Conservation (phyloP, 2,329 filamentous ascomycete genomes). For the Colletotrichum nymphaeae region DNA sequence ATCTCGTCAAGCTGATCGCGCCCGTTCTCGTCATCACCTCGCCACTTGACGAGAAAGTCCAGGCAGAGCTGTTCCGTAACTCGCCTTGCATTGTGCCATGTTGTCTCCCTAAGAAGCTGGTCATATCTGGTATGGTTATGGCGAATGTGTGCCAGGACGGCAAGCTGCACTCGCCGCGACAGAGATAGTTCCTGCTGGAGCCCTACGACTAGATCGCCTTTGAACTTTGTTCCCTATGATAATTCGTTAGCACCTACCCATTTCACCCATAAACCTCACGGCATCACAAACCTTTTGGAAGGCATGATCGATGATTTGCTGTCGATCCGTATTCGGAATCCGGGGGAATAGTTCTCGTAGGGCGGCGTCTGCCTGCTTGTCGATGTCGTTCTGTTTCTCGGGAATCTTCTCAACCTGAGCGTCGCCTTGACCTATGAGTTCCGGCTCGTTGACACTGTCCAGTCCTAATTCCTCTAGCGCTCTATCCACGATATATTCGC, state of each 20-base stretch:
- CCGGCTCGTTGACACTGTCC: slow-evolving; percentile 34
- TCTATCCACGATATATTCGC: slow-evolving; percentile 68
- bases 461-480: slow-evolving; percentile 47
- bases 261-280: background rate
- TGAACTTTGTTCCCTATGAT: slow-evolving; percentile 60
- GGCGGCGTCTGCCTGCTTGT: slow-evolving; percentile 70
- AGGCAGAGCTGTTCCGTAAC: slow-evolving; percentile 71
- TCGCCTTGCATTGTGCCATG: slow-evolving; percentile 70
- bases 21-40: slow-evolving; percentile 76
- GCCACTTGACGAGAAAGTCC: slow-evolving; percentile 77
- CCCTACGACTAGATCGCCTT: slow-evolving; percentile 68
- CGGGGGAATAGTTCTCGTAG: slow-evolving; percentile 73
- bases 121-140: slow-evolving; percentile 77
- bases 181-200: slow-evolving; percentile 66
- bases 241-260: slow-evolving; percentile 14
- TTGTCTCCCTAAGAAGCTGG: slow-evolving; percentile 66
- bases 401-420: slow-evolving; percentile 65
- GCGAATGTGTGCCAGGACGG: slow-evolving; percentile 74
- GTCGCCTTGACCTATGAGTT: slow-evolving; percentile 31
- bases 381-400: slow-evolving; percentile 68
- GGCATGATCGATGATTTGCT: slow-evolving; percentile 70
- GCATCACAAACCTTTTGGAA: slow-evolving; percentile 67
- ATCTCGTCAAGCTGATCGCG: slow-evolving; percentile 76
- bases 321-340: slow-evolving; percentile 73
- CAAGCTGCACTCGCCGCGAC: slow-evolving; percentile 72